A percentile compares a stretch with the other conserved stretches of the same genome.
phyloP scores from a whole-genome alignment of 140 eudicot species.

The Stevia rebaudiana region DNA sequence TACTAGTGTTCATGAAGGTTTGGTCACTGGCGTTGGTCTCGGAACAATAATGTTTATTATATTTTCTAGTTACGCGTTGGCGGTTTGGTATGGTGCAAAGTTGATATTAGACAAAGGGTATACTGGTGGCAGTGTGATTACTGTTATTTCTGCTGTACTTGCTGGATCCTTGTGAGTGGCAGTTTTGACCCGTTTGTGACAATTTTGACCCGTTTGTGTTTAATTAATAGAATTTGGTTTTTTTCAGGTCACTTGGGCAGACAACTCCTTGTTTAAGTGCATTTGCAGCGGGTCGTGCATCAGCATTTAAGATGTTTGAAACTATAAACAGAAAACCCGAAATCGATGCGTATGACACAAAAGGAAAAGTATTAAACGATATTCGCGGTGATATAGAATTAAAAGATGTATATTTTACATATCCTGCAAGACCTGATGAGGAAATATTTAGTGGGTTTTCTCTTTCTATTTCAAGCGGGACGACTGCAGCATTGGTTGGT shows the following conservation, averaged over 20 bases:
- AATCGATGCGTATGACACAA: slow-evolving; percentile 69
- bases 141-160: slow-evolving; percentile 60
- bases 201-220: background rate
- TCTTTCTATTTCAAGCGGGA: slow-evolving; percentile 55
- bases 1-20: slow-evolving; percentile 65
- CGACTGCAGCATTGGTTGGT: slow-evolving; percentile 87
- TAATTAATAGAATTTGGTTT: background rate
- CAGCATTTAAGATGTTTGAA: slow-evolving; percentile 94
- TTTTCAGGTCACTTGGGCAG: slow-evolving; percentile 73
- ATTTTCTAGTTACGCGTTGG: slow-evolving; percentile 62
- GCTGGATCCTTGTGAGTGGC: slow-evolving; percentile 67
- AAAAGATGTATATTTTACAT: slow-evolving; percentile 53
- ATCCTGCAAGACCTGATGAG: slow-evolving; percentile 80
- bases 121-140: slow-evolving; percentile 67
- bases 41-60: slow-evolving; percentile 52
- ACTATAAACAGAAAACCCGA: slow-evolving; percentile 75
- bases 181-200: too few relatives aligned
- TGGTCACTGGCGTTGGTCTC: slow-evolving; percentile 70
- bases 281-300: slow-evolving; percentile 93
- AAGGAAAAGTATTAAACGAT: slow-evolving; percentile 58
- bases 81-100: slow-evolving; percentile 79
- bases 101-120: slow-evolving; percentile 62
- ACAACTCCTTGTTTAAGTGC: slow-evolving; percentile 90
- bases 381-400: slow-evolving; percentile 69
- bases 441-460: slow-evolving; percentile 70